A percentile compares a stretch with the other conserved stretches of the same genome.
Conservation (phyloP, 306 rosid species). For the Ormosia emarginata region DNA sequence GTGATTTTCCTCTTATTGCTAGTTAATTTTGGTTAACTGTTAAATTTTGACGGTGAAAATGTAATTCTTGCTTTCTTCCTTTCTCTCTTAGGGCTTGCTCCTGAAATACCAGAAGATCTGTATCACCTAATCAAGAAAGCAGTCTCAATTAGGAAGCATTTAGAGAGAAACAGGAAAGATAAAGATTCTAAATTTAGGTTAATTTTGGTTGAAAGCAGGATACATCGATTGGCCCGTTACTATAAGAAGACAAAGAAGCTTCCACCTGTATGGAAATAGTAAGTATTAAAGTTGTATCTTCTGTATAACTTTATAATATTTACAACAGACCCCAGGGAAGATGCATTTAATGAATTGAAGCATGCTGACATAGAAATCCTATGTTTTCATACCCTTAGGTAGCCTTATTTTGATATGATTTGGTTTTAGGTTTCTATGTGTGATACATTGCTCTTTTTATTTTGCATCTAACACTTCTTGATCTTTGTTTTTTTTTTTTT, state of each 20-base stretch:
- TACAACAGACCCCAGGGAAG: background rate
- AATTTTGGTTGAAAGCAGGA: conserved; percentile 63
- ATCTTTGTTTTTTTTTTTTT: background rate
- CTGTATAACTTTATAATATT: background rate
- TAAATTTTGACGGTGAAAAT: background rate
- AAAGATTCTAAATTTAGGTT: conserved; percentile 55
- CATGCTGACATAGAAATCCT: background rate
- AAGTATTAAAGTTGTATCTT: background rate
- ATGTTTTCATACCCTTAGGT: background rate
- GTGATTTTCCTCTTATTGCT: background rate
- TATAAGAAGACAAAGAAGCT: conserved; percentile 63
- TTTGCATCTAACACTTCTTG: background rate
- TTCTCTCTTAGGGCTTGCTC: conserved; percentile 45
- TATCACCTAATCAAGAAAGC: conserved; percentile 63
- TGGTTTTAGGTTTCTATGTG: background rate
- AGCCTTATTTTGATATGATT: background rate
- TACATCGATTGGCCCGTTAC: conserved; percentile 54
- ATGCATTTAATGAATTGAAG: background rate
- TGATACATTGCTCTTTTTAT: background rate
- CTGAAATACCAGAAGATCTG: conserved; percentile 62
- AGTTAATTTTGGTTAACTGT: background rate
- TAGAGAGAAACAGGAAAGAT: conserved; percentile 60
- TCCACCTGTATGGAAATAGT: conserved; percentile 61
- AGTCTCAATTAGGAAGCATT: conserved; percentile 51
- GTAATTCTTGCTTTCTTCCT: no score